Conservation (phyloP, 116 monocot genomes). For the Phalaenopsis hybrid region DNA sequence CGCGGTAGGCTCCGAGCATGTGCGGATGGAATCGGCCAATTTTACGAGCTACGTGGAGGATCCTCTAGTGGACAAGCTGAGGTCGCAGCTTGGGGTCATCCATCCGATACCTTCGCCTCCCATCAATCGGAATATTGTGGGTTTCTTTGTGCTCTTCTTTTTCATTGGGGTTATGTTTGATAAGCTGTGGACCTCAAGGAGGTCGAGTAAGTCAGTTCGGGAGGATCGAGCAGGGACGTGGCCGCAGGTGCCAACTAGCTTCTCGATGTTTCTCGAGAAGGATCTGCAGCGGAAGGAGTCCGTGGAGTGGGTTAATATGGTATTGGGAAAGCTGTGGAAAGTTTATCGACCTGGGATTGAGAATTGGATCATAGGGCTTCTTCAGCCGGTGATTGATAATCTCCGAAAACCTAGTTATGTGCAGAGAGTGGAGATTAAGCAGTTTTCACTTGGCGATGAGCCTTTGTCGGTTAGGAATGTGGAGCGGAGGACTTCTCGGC, state of each 20-base stretch:
- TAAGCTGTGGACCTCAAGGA: slow-evolving; percentile 80
- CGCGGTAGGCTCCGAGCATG: slow-evolving; percentile 11
- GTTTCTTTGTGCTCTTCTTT: slow-evolving; percentile 89
- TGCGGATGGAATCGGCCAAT: slow-evolving; percentile 25
- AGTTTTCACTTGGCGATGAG: slow-evolving; percentile 83
- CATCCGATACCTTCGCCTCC: slow-evolving; percentile 85
- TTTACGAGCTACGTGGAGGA: slow-evolving; percentile 62
- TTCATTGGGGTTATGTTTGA: slow-evolving; percentile 83
- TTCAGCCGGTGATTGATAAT: slow-evolving; percentile 88
- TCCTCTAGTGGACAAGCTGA: slow-evolving; percentile 76
- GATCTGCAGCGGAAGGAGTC: slow-evolving; percentile 91
- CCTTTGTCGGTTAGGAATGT: slow-evolving; percentile 93
- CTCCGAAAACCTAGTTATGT: slow-evolving; percentile 82
- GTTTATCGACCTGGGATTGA: slow-evolving; percentile 72
- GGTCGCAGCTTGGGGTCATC: slow-evolving; percentile 76
- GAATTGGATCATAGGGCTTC: slow-evolving; percentile 81
- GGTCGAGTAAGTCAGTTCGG: slow-evolving; percentile 26
- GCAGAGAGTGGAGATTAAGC: slow-evolving; percentile 83
- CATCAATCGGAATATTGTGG: slow-evolving; percentile 52
- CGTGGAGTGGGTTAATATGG: slow-evolving; percentile 98
- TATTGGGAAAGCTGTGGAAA: slow-evolving; percentile 89
- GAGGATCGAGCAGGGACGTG: slow-evolving; percentile 37
- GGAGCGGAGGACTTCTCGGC: slow-evolving; percentile 73
- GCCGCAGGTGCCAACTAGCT: slow-evolving; percentile 88
- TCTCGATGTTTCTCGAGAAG: slow-evolving; percentile 75